Conservation (phyloP, 2,329 filamentous ascomycete genomes). For the Neonectria sp. region DNA sequence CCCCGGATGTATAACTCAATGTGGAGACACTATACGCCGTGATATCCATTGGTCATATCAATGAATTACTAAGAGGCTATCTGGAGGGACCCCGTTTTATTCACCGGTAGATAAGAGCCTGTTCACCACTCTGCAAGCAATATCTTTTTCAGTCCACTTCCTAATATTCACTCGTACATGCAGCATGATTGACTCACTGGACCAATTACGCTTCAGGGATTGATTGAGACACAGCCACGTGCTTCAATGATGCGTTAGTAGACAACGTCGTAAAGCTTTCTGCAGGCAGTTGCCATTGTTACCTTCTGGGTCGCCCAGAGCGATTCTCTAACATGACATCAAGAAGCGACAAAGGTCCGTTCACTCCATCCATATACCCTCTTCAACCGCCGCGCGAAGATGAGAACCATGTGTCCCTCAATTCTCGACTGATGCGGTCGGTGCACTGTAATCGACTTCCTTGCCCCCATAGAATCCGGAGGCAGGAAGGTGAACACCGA, state of each 20-base stretch:
- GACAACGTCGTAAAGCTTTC: too few species aligned
- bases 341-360: constrained; percentile 46
- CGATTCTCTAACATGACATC: neutral
- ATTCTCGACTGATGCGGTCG: constrained; percentile 56
- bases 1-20: neutral
- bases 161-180: too few species aligned
- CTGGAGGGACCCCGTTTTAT: neutral
- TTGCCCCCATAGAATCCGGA: constrained; percentile 42
- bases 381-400: constrained; percentile 51
- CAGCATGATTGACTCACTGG: too few species aligned
- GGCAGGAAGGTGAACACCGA: constrained; percentile 60
- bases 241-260: too few species aligned
- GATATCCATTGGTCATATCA: constrained; percentile 1
- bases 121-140: too few species aligned
- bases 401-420: constrained; percentile 49
- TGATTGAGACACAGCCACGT: too few species aligned
- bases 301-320: too few species aligned
- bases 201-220: too few species aligned
- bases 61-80: neutral
- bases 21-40: neutral
- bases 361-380: constrained; percentile 56
- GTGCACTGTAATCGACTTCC: constrained; percentile 53
- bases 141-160: too few species aligned
- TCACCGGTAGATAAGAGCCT: neutral
- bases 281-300: too few species aligned